Percentiles rank a stretch among this genome's conserved stretches.
These are phyloP conservation scores for Sporothrix luriei DNA, from an alignment of 2,329 filamentous ascomycete genomes.

Conservation along the genomic window DNA sequence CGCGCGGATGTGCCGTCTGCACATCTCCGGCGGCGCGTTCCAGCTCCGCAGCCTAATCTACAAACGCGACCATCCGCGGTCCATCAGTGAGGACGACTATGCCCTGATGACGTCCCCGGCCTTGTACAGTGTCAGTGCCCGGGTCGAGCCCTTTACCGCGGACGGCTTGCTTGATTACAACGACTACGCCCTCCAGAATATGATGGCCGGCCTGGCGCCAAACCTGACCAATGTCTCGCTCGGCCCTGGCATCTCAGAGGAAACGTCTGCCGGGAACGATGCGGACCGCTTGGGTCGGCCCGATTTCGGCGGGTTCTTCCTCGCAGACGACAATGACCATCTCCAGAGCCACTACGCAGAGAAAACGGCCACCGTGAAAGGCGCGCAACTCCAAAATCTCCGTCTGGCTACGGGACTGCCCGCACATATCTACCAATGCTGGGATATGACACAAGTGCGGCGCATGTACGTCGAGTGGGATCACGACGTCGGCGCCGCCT, in stretches of 20 bases:
- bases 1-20: not conserved
- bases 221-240: constrained; percentile 16
- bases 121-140: not conserved
- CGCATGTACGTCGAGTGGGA: not conserved
- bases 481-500: not conserved
- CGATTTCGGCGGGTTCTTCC: not conserved
- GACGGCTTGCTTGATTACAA: constrained; percentile 7
- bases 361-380: not conserved
- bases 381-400: not conserved
- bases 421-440: not conserved
- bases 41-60: not conserved
- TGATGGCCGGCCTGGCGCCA: not conserved
- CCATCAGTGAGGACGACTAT: not conserved
- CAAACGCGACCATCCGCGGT: not conserved
- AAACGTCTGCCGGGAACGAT: not conserved
- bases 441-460: not conserved
- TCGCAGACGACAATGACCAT: not conserved
- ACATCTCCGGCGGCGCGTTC: not conserved
- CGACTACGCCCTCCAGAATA: not conserved
- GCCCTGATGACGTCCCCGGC: not conserved
- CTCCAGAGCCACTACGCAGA: not conserved
- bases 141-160: not conserved
- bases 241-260: not conserved
- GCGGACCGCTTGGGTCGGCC: not conserved
- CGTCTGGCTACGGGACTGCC: not conserved